phyloP scores from a whole-genome alignment of 805 yeast genomes.

The Ogataea pini region DNA sequence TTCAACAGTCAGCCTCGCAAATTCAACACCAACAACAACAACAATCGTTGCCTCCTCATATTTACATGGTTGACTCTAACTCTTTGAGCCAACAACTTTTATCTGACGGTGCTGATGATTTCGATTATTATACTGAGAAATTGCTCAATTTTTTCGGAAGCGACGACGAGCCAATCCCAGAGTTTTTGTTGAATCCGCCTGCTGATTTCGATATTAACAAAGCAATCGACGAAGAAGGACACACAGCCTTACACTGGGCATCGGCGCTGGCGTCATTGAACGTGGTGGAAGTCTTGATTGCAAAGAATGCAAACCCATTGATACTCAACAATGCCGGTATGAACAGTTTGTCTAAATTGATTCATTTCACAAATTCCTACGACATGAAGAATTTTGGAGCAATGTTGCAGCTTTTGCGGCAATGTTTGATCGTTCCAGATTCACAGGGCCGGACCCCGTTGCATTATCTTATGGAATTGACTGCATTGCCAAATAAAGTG shows the following conservation, averaged over 20 bases:
- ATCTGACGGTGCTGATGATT: conserved; percentile 30
- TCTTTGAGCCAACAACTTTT: conserved; percentile 8
- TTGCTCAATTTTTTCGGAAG: conserved; percentile 55
- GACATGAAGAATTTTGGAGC: conserved; percentile 61
- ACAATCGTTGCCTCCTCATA: conserved; percentile 14
- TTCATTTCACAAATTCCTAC: conserved; percentile 71
- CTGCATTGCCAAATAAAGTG: conserved; percentile 46
- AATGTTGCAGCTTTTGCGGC: conserved; percentile 60
- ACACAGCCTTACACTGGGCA: conserved; percentile 85
- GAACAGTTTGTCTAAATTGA: conserved; percentile 67
- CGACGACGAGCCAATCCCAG: conserved; percentile 40
- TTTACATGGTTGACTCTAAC: conserved; percentile 16
- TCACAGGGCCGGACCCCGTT: conserved; percentile 69
- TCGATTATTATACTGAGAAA: conserved; percentile 40
- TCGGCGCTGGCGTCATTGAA: conserved; percentile 72
- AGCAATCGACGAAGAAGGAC: conserved; percentile 77
- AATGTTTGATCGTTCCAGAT: conserved; percentile 72
- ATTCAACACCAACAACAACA: background rate
- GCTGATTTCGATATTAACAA: conserved; percentile 62
- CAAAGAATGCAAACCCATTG: conserved; percentile 62
- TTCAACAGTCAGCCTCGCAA: conserved; percentile 14
- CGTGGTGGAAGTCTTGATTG: conserved; percentile 55
- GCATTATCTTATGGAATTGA: conserved; percentile 63
- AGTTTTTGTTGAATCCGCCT: conserved; percentile 56
- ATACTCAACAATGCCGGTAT: conserved; percentile 57